Evolutionary conservation across 1,139 yeast species (phyloP).

Genomic region (Suhomyces bokatorum): DNA sequence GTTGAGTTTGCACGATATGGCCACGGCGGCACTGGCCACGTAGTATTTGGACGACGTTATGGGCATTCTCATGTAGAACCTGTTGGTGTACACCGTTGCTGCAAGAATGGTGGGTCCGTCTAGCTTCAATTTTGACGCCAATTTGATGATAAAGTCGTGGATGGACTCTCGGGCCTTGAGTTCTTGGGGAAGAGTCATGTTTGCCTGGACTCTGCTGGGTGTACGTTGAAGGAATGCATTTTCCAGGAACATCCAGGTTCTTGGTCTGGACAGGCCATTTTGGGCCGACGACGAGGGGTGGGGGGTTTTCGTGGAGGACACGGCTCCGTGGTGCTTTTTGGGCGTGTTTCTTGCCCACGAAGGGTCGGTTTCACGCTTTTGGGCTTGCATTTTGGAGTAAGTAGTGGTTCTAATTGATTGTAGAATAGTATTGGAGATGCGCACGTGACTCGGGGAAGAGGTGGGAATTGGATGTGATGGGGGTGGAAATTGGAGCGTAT

Average conservation of each 20-base stretch:
- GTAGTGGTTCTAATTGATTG: background rate
- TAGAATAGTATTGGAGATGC: background rate
- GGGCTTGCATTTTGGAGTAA: constrained; percentile 1
- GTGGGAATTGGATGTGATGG: too few relatives aligned
- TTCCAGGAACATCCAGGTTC: constrained; percentile 40
- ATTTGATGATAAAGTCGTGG: constrained; percentile 40
- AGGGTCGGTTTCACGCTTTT: constrained; percentile 3
- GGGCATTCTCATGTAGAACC: constrained; percentile 47
- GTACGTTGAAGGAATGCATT: constrained; percentile 30
- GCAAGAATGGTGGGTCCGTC: constrained; percentile 47
- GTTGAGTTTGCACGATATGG: constrained; percentile 45
- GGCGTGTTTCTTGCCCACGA: constrained; percentile 3
- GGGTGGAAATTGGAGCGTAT: too few relatives aligned
- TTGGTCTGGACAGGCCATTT: constrained; percentile 9
- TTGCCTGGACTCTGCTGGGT: constrained; percentile 33
- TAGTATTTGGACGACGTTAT: constrained; percentile 48
- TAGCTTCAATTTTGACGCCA: constrained; percentile 42
- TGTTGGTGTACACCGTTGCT: constrained; percentile 41
- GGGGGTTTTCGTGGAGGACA: background rate
- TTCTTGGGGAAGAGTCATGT: constrained; percentile 31
- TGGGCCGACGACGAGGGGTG: background rate
- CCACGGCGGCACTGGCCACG: constrained; percentile 48
- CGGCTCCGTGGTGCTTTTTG: background rate
- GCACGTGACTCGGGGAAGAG: background rate
- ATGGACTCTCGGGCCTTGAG: constrained; percentile 40